These are phyloP conservation scores for Saccharomyces hybrid DNA, from an alignment of 1,139 yeast genomes.

Conservation along the genomic window DNA sequence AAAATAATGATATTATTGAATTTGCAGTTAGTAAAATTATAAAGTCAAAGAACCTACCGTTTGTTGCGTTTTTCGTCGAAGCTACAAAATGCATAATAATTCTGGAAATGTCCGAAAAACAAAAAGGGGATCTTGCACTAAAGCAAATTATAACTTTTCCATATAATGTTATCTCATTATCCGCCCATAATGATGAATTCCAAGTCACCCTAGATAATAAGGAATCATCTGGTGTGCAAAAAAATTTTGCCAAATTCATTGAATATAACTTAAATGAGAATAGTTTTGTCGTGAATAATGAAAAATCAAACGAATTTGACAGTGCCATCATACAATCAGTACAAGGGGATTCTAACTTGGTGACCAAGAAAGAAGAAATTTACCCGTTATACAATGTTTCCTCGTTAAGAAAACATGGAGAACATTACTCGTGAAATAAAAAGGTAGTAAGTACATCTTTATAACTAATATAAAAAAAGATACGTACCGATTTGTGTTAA, in stretches of 20 bases:
- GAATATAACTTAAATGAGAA: conserved; percentile 29
- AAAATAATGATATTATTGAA: conserved; percentile 42
- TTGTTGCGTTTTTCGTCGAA: conserved; percentile 45
- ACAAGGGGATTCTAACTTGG: conserved; percentile 21
- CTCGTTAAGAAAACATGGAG: conserved; percentile 75
- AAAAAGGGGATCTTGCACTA: conserved; percentile 29
- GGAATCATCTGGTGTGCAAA: conserved; percentile 9
- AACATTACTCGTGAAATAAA: conserved; percentile 39
- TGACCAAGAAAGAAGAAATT: conserved; percentile 36
- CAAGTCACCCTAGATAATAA: conserved; percentile 44
- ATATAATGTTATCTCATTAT: conserved; percentile 32
- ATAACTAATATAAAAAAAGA: background rate
- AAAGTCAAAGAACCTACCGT: conserved; percentile 27
- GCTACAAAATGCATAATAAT: conserved; percentile 47
- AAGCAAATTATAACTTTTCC: conserved; percentile 31
- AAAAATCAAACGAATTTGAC: conserved; percentile 14
- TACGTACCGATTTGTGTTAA: background rate
- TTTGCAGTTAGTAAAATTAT: conserved; percentile 45
- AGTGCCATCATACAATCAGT: conserved; percentile 17
- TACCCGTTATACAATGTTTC: conserved; percentile 59
- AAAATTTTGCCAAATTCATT: conserved; percentile 32
- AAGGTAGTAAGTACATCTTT: background rate
- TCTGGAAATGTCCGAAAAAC: conserved; percentile 29
- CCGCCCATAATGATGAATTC: conserved; percentile 31
- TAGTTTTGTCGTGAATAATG: conserved; percentile 32